Conservation (phyloP, 441 rosid species). For the Mallotus repandus region DNA sequence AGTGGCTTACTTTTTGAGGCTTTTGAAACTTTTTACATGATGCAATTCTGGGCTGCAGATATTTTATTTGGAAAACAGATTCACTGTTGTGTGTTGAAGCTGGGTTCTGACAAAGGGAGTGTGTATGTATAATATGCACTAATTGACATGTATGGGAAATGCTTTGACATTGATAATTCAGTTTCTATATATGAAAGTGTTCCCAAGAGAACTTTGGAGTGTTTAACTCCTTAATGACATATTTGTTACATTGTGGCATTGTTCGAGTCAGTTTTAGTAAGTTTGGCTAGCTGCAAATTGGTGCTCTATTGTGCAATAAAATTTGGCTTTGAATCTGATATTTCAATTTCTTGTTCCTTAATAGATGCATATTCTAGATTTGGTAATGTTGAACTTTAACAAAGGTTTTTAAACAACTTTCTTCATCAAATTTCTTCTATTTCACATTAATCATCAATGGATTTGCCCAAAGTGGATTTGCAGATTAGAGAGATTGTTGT, state of each 20-base stretch:
- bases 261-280: slow-evolving; percentile 35
- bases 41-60: slow-evolving; percentile 58
- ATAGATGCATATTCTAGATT: slow-evolving; percentile 62
- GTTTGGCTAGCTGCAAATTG: slow-evolving; percentile 40
- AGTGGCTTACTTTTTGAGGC: slow-evolving; percentile 45
- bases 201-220: slow-evolving; percentile 40
- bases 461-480: slow-evolving; percentile 54
- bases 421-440: slow-evolving; percentile 57
- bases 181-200: slow-evolving; percentile 38
- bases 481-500: slow-evolving; percentile 48
- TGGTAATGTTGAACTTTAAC: slow-evolving; percentile 52
- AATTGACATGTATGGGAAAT: slow-evolving; percentile 73
- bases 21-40: slow-evolving; percentile 49
- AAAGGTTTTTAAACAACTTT: slow-evolving; percentile 43
- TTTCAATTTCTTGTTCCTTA: slow-evolving; percentile 66
- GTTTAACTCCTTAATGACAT: slow-evolving; percentile 71
- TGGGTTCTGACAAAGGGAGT: slow-evolving; percentile 45
- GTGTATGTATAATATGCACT: slow-evolving; percentile 62
- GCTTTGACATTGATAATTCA: slow-evolving; percentile 55
- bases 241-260: slow-evolving; percentile 55
- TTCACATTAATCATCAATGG: slow-evolving; percentile 62
- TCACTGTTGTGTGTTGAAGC: slow-evolving; percentile 55
- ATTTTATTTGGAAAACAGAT: slow-evolving; percentile 57
- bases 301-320: slow-evolving; percentile 61
- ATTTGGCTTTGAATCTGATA: slow-evolving; percentile 47